Base-by-base conservation (phyloP, 2,329 filamentous ascomycete genomes). In the Ophiosphaerella narmari region DNA sequence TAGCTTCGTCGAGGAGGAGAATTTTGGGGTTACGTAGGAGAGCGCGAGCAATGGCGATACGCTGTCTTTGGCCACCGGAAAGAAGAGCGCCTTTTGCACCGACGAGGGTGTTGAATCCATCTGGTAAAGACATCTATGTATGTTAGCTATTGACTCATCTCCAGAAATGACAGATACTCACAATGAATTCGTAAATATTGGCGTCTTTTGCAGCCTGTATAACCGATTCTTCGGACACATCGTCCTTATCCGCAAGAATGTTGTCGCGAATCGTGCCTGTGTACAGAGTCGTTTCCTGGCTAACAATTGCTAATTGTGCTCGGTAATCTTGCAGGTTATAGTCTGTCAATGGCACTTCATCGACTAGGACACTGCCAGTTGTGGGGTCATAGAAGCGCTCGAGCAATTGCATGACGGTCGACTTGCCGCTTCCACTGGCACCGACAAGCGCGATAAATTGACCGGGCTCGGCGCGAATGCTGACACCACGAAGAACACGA, bases 361-460 rank as follows among this genome's bases (percentile, higher is more conserved):
- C 93, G 14, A 97, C 80, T 50, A 85, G 90, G 31, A 99, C 81
- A 12, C 86, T 86, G 11, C 94, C 94, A 0, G 84, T 81, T 0
- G 94, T 80, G 0, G 92, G 90, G 63, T 97, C 91, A 69, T 97
- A 97, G 77, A 97, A 97, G 31, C 94, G 88, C 72, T 97, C 93
- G 29, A 97, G 79, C 4, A 97, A 81, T 3, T 90, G 89, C 68
- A 97, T 96, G 0, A 92, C 95, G 0, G 94, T 97, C 42, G 86
- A 91, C 78, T 99, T 97, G 50, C 94, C 94, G 67, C 92, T 96
- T 2, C 94, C 93, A 39, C 89, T 94, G 0, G 93, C 88, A n/a
- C 94, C 94, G 7, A 97, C 94, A 2, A 97, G 82, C 0, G 93
- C 94, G 7, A 93, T 82, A 63, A 93, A 94, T 68, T 93, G 89